Conservation (phyloP, 768 basidiomycete genomes). For the Sutorius australiensis region DNA sequence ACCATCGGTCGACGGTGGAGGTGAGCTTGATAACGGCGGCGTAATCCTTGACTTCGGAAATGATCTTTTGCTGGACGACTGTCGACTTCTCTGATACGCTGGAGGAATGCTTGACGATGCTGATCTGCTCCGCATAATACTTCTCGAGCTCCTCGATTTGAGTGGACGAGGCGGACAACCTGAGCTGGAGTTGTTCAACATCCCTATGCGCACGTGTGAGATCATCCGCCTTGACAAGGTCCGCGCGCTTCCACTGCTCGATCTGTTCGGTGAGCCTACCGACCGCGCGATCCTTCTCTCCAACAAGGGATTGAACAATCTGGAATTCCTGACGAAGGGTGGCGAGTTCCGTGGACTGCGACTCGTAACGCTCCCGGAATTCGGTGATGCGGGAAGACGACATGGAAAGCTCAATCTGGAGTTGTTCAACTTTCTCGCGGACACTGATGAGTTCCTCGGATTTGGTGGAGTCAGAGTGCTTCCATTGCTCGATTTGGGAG, state of each 20-base stretch:
- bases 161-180: background rate
- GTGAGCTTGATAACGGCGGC: conserved; percentile 5
- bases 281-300: background rate
- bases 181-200: background rate
- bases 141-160: background rate
- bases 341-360: background rate
- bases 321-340: background rate
- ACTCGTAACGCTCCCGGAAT: background rate
- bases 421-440: background rate
- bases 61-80: background rate
- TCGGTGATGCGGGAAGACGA: background rate
- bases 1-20: conserved; percentile 3
- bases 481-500: background rate
- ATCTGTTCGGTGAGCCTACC: background rate
- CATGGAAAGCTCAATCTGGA: background rate
- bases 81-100: background rate
- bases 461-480: background rate
- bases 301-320: background rate
- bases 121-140: background rate
- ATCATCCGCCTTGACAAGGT: background rate
- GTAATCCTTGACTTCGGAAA: background rate
- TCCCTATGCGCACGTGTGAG: background rate
- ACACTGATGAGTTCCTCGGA: background rate
- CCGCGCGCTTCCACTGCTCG: background rate
- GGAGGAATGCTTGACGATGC: background rate